Percentiles rank a stretch among this genome's conserved stretches.
Conservation (phyloP, 2,329 filamentous ascomycete species). For the Knufia petricola region DNA sequence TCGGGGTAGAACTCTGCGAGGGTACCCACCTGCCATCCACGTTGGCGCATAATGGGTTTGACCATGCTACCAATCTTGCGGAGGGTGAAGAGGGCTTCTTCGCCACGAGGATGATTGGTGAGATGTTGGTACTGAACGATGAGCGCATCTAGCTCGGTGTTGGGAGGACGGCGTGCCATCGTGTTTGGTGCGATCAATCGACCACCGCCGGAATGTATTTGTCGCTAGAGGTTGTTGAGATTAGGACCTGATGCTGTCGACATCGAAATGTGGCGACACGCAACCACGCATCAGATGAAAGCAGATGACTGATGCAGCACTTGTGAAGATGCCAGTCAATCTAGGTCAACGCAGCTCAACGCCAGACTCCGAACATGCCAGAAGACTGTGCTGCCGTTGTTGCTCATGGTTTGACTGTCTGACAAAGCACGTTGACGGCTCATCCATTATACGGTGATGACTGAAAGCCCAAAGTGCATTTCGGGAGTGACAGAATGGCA, state of each 20-base stretch:
- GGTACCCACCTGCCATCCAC: constrained; percentile 67
- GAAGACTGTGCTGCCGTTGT: not conserved
- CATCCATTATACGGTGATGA: not conserved
- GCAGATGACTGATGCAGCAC: not conserved
- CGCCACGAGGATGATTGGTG: constrained; percentile 38
- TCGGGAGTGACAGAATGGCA: too few relatives aligned
- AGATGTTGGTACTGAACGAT: constrained; percentile 45
- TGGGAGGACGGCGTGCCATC: constrained; percentile 25
- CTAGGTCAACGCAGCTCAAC: not conserved
- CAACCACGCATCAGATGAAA: not conserved
- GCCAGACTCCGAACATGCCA: constrained; percentile 5
- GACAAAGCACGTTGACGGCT: constrained; percentile 5
- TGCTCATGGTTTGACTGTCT: not conserved
- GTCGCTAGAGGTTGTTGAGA: not conserved
- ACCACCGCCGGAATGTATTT: not conserved
- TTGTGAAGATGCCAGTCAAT: not conserved
- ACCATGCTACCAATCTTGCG: constrained; percentile 78
- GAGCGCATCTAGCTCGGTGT: constrained; percentile 37
- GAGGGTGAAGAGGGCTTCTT: constrained; percentile 51
- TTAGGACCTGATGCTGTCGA: not conserved
- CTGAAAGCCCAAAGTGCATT: not conserved
- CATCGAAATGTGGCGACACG: not conserved
- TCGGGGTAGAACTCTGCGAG: constrained; percentile 79
- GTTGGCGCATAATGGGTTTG: constrained; percentile 88
- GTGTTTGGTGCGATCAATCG: constrained; percentile 11